These are phyloP conservation scores for Asterella californica DNA, from an alignment of 225 moss, liverwort and hornwort genomes.

Conservation along the genomic window DNA sequence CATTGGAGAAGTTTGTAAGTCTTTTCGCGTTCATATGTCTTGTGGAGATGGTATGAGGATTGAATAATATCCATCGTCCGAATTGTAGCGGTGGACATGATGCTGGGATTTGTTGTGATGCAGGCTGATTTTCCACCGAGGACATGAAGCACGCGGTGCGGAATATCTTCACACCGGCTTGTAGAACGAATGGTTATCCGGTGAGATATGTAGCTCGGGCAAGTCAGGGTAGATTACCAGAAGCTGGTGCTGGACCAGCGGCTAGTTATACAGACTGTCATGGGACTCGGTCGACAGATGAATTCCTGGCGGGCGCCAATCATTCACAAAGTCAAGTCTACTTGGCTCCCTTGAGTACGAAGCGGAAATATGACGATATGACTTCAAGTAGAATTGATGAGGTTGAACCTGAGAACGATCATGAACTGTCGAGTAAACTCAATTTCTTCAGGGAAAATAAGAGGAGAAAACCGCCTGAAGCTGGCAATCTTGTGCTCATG, in stretches of 20 bases:
- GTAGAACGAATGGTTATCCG: constrained; percentile 11
- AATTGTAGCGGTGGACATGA: background rate
- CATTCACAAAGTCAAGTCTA: constrained; percentile 9
- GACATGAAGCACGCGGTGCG: constrained; percentile 37
- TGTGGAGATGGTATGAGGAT: background rate
- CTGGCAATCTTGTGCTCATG: constrained; percentile 24
- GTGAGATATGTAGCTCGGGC: constrained; percentile 12
- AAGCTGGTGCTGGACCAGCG: background rate
- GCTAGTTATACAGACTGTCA: background rate
- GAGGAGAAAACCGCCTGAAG: constrained; percentile 39
- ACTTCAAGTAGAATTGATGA: constrained; percentile 36
- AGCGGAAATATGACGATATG: constrained; percentile 51
- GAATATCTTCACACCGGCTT: constrained; percentile 11
- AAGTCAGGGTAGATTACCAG: background rate
- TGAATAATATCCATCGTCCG: background rate
- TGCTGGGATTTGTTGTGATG: background rate
- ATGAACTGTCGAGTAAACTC: constrained; percentile 35
- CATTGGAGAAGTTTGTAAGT: too few species aligned
- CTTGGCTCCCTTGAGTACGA: constrained; percentile 29
- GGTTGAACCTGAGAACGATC: constrained; percentile 29
- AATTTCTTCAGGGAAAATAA: constrained; percentile 36
- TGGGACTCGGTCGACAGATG: background rate
- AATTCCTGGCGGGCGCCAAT: background rate
- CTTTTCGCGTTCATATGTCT: background rate
- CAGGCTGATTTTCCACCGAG: constrained; percentile 35